Evolutionary conservation across 2,329 filamentous ascomycete genomes (phyloP).

Genomic region (Botryotinia narcissicola): DNA sequence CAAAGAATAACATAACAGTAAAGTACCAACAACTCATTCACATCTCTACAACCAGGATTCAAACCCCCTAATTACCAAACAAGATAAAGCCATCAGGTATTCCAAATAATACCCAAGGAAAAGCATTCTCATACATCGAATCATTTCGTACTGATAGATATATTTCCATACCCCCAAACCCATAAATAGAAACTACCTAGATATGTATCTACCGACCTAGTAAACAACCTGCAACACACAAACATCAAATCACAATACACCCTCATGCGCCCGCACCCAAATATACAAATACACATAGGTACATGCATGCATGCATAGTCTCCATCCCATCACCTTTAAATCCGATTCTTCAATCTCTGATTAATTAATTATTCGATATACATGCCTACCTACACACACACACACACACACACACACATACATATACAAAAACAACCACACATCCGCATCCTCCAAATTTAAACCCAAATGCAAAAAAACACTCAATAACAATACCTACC

Average conservation of each 20-base stretch:
- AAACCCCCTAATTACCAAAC: background rate
- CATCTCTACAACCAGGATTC: background rate
- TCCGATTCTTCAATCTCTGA: background rate
- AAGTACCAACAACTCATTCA: background rate
- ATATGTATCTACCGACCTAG: background rate
- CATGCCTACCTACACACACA: background rate
- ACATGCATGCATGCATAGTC: background rate
- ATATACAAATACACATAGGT: background rate
- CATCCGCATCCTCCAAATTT: too few species aligned
- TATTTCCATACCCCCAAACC: background rate
- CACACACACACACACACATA: too few species aligned
- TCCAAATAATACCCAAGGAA: background rate
- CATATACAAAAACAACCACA: background rate
- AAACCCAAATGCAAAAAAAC: too few species aligned
- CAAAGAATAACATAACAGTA: background rate
- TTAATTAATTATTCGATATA: background rate
- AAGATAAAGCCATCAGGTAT: background rate
- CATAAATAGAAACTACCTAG: background rate
- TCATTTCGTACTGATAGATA: background rate
- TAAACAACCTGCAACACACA: background rate
- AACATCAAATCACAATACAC: background rate
- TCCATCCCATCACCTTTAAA: background rate
- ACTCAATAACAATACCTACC: too few species aligned
- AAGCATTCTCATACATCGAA: background rate
- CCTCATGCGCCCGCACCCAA: background rate